phyloP scores from a whole-genome alignment of 2,329 filamentous ascomycete species.

The Beauveria scarabaeidicola region DNA sequence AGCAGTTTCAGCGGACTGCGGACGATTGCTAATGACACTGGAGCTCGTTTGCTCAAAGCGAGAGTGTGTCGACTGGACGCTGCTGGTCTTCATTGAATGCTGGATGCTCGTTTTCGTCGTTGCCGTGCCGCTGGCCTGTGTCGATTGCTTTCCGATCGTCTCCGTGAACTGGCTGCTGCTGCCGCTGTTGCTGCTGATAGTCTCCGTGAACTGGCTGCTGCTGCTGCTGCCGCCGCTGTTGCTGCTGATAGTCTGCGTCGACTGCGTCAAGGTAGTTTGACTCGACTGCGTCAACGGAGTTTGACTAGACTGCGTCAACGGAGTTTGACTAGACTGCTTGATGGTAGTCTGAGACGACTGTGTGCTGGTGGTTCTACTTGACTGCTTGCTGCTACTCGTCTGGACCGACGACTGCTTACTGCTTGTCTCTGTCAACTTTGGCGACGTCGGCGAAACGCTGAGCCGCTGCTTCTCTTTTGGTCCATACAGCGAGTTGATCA shows the following conservation, averaged over 20 bases:
- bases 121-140: not conserved
- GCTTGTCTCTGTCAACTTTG: not conserved
- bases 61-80: not conserved
- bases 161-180: not conserved
- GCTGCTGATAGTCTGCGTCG: not conserved
- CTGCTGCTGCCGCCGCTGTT: too few relatives aligned
- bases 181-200: not conserved
- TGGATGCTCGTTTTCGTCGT: not conserved
- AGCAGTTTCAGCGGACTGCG: not conserved
- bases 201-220: not conserved
- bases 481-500: constrained; percentile 29
- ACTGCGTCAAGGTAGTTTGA: not conserved
- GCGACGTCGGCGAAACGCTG: not conserved
- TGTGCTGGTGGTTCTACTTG: too few relatives aligned
- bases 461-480: not conserved
- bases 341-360: not conserved
- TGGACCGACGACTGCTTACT: not conserved
- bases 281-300: not conserved
- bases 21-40: too few relatives aligned
- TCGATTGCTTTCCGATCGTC: not conserved
- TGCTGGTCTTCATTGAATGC: not conserved
- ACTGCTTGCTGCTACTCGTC: not conserved
- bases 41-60: not conserved
- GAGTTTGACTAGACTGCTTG: not conserved
- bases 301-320: not conserved